Conservation (phyloP, 768 basidiomycete species). For the Wakefieldia striispora region DNA sequence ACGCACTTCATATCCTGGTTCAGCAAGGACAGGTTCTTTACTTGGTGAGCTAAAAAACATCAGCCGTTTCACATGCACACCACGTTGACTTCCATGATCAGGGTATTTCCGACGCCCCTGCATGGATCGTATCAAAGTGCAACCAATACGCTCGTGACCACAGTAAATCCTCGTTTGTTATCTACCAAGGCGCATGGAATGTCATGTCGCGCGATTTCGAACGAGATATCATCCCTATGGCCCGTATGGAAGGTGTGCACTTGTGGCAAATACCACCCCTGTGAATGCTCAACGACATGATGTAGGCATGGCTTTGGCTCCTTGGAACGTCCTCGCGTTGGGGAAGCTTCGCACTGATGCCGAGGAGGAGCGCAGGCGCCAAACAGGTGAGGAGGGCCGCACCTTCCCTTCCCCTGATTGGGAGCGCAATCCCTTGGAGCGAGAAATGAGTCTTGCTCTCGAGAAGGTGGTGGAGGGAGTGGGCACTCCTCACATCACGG, state of each 20-base stretch:
- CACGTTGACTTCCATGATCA: slow-evolving; percentile 2
- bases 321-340: slow-evolving; percentile 31
- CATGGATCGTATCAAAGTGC: slow-evolving; percentile 45
- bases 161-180: slow-evolving; percentile 46
- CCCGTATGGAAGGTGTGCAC: slow-evolving; percentile 29
- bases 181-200: slow-evolving; percentile 51
- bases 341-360: slow-evolving; percentile 30
- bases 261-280: neutral
- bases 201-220: slow-evolving; percentile 47
- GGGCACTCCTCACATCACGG: slow-evolving; percentile 32
- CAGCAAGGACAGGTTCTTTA: slow-evolving; percentile 42
- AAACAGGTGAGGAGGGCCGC: slow-evolving; percentile 40
- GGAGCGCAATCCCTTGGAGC: slow-evolving; percentile 34
- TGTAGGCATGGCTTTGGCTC: slow-evolving; percentile 28
- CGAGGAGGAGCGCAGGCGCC: slow-evolving; percentile 24
- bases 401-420: slow-evolving; percentile 20
- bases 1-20: slow-evolving; percentile 40
- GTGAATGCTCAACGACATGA: slow-evolving; percentile 2
- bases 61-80: neutral
- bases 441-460: slow-evolving; percentile 33
- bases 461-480: slow-evolving; percentile 39
- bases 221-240: slow-evolving; percentile 46
- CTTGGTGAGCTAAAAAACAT: slow-evolving; percentile 18
- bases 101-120: slow-evolving; percentile 43
- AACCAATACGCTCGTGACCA: slow-evolving; percentile 52